These are phyloP conservation scores for Arabidopsis suecica DNA, from an alignment of 345 rosid genomes.

Conservation along the genomic window DNA sequence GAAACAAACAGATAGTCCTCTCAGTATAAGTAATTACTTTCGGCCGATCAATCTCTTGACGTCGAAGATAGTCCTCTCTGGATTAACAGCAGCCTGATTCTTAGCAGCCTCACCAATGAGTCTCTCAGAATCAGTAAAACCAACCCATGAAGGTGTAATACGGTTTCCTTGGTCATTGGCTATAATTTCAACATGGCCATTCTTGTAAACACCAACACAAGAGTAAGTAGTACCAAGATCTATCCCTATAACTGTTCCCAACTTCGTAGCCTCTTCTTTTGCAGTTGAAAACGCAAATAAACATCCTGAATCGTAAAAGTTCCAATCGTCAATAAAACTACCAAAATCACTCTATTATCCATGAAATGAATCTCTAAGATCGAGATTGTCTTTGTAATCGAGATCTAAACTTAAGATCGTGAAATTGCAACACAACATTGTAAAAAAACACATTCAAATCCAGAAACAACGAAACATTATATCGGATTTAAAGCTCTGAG, in stretches of 20 bases:
- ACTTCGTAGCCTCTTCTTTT: slow-evolving; percentile 60
- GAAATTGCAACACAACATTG: neutral
- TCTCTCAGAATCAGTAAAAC: slow-evolving; percentile 60
- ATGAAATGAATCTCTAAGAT: neutral
- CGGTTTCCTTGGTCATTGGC: slow-evolving; percentile 72
- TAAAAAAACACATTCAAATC: neutral
- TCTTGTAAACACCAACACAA: slow-evolving; percentile 62
- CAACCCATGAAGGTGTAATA: slow-evolving; percentile 70
- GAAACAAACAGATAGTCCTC: neutral
- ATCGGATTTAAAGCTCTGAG: neutral
- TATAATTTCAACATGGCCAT: slow-evolving; percentile 63
- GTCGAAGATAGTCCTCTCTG: slow-evolving; percentile 59
- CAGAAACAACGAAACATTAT: neutral
- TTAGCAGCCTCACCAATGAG: slow-evolving; percentile 95
- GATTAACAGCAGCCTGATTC: slow-evolving; percentile 64
- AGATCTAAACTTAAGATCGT: slow-evolving; percentile 29
- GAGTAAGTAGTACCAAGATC: slow-evolving; percentile 55
- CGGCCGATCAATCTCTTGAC: slow-evolving; percentile 65
- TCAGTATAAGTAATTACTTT: slow-evolving; percentile 41
- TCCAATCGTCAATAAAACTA: neutral
- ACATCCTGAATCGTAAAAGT: slow-evolving; percentile 44
- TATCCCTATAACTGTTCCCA: slow-evolving; percentile 64
- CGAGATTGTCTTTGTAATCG: neutral
- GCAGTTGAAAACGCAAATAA: slow-evolving; percentile 58
- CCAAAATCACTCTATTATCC: neutral